Base-by-base conservation (phyloP, 306 rosid genomes). In the Amphicarpaea edgeworthii region DNA sequence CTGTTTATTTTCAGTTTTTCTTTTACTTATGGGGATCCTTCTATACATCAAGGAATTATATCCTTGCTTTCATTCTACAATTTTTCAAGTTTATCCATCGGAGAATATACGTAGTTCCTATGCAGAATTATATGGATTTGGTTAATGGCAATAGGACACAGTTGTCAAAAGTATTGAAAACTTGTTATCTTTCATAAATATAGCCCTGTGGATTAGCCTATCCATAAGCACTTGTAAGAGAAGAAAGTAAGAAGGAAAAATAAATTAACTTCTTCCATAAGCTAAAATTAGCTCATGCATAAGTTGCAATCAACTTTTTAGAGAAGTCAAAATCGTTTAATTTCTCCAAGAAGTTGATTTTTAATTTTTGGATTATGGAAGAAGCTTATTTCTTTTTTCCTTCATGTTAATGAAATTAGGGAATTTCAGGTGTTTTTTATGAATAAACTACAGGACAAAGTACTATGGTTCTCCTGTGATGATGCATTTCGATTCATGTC, bases 391-490 rank as follows among this genome's bases (percentile, higher is more conserved):
- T 24, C 28, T 24, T 24, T 24, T 24, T 24, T 1, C 28, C 28
- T 24, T 24, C 28, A 24, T 24, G 28, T 24, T 24, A n/a, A 1
- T 24, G 28, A 24, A 24, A 24, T 24, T 24, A 24, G 28, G 28
- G 28, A 24, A 3, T 24, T 24, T 24, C 1, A 24, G 28, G 2
- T 3, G 28, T 24, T 24, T 24, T 24, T n/a, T 81, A 69, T 78
- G 77, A 70, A 85, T 66, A 67, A 58, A 82, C 72, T 87, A 54
- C 87, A 95, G 97, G 87, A 90, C 83, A 12, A 46, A 58, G 60
- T 95, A 92, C 83, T 84, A 84, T 80, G 97, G 96, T 64, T 92
- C 96, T 79, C 96, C 99, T 20, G 97, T 60, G 99, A 95, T 74
- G 87, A 90, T 37, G 81, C 96, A 74, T 95, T 90, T 80, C 91